Percentiles rank a stretch among this genome's conserved stretches.
Conservation (phyloP, 108 stramenopile genomes). For the Nannochloropsis salina region DNA sequence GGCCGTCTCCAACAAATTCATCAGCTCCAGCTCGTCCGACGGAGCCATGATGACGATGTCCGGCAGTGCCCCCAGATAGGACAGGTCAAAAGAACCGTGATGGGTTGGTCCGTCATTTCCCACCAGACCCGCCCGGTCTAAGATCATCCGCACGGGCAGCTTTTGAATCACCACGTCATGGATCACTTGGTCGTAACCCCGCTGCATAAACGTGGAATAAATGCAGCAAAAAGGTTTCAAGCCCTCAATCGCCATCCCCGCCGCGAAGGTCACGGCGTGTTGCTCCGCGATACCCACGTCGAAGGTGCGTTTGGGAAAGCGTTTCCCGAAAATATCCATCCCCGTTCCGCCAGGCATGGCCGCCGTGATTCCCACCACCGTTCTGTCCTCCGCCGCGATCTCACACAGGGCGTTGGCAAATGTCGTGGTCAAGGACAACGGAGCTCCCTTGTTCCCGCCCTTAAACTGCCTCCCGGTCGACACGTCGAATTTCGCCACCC, state of each 20-base stretch:
- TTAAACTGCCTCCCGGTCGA: conserved; percentile 84
- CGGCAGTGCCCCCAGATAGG: conserved; percentile 86
- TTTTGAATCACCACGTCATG: conserved; percentile 95
- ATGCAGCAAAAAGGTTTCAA: conserved; percentile 93
- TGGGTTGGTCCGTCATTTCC: conserved; percentile 96
- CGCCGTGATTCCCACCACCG: conserved; percentile 89
- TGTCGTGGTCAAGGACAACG: conserved; percentile 68
- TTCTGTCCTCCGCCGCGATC: conserved; percentile 78
- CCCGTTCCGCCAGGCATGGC: conserved; percentile 98
- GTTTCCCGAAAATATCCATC: conserved; percentile 92
- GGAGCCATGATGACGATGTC: conserved; percentile 91
- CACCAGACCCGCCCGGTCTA: conserved; percentile 89
- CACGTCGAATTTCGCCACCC: conserved; percentile 91
- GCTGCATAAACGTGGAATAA: conserved; percentile 94
- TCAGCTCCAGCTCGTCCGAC: conserved; percentile 83
- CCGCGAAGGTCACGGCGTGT: conserved; percentile 93
- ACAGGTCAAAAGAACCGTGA: conserved; percentile 86
- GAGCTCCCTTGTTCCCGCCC: conserved; percentile 53
- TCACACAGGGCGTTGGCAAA: conserved; percentile 88
- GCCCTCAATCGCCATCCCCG: conserved; percentile 93
- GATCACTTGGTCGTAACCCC: conserved; percentile 92
- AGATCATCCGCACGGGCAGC: conserved; percentile 84
- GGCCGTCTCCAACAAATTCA: conserved; percentile 87
- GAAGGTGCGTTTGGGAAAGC: conserved; percentile 90
- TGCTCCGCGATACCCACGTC: conserved; percentile 98